Conservation (phyloP, 129 eudicot species). For the Cynara cardunculus region DNA sequence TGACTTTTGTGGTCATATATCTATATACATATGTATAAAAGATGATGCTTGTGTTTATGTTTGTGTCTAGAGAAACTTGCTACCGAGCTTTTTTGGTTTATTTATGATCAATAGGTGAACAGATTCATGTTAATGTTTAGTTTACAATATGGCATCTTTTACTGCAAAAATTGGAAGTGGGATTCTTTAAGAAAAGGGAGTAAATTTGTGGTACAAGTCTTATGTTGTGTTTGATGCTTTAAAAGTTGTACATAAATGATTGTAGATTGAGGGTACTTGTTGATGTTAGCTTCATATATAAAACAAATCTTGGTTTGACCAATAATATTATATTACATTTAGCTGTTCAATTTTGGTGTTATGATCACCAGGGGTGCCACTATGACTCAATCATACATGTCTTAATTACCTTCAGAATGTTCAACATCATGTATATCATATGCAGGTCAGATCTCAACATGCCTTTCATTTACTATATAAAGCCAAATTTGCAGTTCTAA, state of each 20-base stretch:
- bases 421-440: background rate
- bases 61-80: too few species aligned
- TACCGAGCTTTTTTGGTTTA: too few species aligned
- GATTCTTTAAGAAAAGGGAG: too few species aligned
- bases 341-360: background rate
- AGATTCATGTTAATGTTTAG: too few species aligned
- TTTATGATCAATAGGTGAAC: too few species aligned
- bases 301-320: constrained; percentile 22
- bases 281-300: background rate
- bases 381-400: constrained; percentile 15
- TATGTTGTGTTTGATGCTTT: background rate
- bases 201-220: background rate
- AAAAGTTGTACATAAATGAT: background rate
- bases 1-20: too few species aligned
- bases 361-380: constrained; percentile 17
- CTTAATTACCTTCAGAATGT: background rate
- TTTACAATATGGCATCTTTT: too few species aligned
- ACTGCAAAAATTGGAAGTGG: too few species aligned
- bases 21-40: too few species aligned
- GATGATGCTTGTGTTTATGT: too few species aligned
- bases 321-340: background rate
- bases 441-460: background rate
- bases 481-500: too few species aligned
- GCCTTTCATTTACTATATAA: too few species aligned
- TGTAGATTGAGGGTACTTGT: background rate